Base-by-base conservation (phyloP, 164 flowering plant genomes). In the Stephania japonica region DNA sequence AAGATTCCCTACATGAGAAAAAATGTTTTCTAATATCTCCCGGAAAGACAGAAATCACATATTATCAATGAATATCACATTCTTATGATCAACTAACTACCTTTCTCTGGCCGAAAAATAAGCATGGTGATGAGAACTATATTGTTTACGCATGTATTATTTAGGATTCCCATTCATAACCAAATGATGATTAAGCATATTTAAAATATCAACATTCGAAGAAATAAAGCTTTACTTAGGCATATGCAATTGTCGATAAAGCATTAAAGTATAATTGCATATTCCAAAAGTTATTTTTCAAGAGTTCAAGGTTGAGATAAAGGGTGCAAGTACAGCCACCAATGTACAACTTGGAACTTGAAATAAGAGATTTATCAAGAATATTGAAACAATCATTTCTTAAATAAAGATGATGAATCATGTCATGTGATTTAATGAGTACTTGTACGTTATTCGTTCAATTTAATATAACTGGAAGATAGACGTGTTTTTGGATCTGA, bases 1-100 rank as follows among this genome's bases (percentile, higher is more conserved):
- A 82, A 77, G 88, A 67, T 73, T 91, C 98, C 85, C 98, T 92
- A 84, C 18, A 78, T 44, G 59, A 70, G 16, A 42, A n/a, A 42
- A 72, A 69, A 56, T 59, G 32, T 10, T 42, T 16, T 12, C 21
- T 42, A 18, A 71, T 19, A 41, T 41, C n/a, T 42, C n/a, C 66
- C 59, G 61, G 18, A 53, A 53, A 13, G 7, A 61, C n/a, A 65
- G 10, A 25, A 59, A 25, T 11, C 7, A 21, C 61, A 24, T 13
- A 73, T 1, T 7, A 25, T 18, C 24, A 72, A 13, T 11, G 24
- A 10, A 18, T 18, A 61, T 21, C 63, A 42, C 41, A 11, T 13
- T 38, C 10, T 9, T 59, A 41, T 44, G 73, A 62, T 8, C 64
- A 70, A 70, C 32, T 25, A 70, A 32, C 25, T 19, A n/a, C 41